These are phyloP conservation scores for Ormosia semicastrata DNA, from an alignment of 306 rosid genomes.

Conservation along the genomic window DNA sequence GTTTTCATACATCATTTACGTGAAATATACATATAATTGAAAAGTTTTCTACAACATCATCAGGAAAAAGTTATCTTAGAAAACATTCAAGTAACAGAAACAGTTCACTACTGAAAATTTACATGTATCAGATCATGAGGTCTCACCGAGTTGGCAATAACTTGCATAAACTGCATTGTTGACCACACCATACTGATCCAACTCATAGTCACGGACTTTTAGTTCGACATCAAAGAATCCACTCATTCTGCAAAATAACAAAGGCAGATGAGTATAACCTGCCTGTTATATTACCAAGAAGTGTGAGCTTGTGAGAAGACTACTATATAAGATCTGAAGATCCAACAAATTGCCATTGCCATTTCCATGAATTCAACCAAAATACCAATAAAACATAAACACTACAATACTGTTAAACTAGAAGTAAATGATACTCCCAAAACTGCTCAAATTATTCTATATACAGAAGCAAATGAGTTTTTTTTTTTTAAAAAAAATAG, in stretches of 20 bases:
- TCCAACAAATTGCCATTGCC: not conserved
- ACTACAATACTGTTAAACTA: not conserved
- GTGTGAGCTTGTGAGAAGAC: not conserved
- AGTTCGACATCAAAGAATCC: slow-evolving; percentile 61
- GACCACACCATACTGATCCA: slow-evolving; percentile 93
- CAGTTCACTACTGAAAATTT: not conserved
- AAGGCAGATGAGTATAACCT: not conserved
- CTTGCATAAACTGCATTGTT: slow-evolving; percentile 91
- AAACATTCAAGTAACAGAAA: not conserved
- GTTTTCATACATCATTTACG: not conserved
- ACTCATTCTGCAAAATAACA: slow-evolving; percentile 61
- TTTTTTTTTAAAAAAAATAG: too few relatives aligned
- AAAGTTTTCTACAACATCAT: not conserved
- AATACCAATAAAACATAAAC: not conserved
- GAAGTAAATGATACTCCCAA: not conserved
- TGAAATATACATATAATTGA: not conserved
- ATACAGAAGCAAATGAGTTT: too few relatives aligned
- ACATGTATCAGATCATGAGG: slow-evolving; percentile 9
- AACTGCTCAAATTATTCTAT: too few relatives aligned
- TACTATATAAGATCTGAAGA: not conserved
- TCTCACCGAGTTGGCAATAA: slow-evolving; percentile 89
- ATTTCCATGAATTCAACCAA: slow-evolving; percentile 4
- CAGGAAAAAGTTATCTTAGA: too few relatives aligned
- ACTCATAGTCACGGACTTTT: slow-evolving; percentile 89
- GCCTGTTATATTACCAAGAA: not conserved